Base-by-base conservation (phyloP, 202 grass and related monocot species). In the Bolboschoenoplectus hybrid region DNA sequence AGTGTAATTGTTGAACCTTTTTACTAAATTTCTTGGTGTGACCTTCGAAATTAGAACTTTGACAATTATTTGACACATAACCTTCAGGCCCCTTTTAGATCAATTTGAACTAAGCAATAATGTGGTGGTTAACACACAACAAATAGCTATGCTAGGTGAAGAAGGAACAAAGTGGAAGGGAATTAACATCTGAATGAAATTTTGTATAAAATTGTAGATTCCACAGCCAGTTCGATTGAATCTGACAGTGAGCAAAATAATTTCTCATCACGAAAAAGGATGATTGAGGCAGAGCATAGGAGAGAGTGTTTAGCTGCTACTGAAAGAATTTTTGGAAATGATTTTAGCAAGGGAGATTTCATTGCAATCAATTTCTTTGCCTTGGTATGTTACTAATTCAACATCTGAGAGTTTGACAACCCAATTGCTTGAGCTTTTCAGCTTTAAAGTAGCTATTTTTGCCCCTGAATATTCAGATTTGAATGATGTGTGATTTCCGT, bases 301-400 rank as follows among this genome's bases (percentile, higher is more conserved):
- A 75, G 87, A 88, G 93, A 92, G 58, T 97, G 93, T 55, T 84
- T 97, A 63, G 85, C 88, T 88, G 86, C 41, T 74, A 41, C 93
- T 7, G 89, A 95, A 92, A 70, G 88, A 82, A 66, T 95, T 63
- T 95, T 97, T 88, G 93, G 93, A 86, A 91, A 90, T 58, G 61
- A 88, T 58, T 56, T 80, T 7, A 89, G 45, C 60, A 81, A 60
- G 77, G 84, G 73, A 8, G 93, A 97, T 88, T 95, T 95, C 78
- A 88, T 95, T 82, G 81, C 69, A 20, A 95, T 93, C 55, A 97
- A 97, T 88, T 97, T 97, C 81, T 95, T 97, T 78, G 93, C 95
- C 12, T 86, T 97, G 88, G 95, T 95, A 80, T 88, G 60, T 38
- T 64, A 10, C 34, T 55, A 47, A 66, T 16, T 50, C 10, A 35